These are phyloP conservation scores for Gymnopus androsaceus DNA, from an alignment of 1,284 basidiomycete genomes.

Conservation along the genomic window DNA sequence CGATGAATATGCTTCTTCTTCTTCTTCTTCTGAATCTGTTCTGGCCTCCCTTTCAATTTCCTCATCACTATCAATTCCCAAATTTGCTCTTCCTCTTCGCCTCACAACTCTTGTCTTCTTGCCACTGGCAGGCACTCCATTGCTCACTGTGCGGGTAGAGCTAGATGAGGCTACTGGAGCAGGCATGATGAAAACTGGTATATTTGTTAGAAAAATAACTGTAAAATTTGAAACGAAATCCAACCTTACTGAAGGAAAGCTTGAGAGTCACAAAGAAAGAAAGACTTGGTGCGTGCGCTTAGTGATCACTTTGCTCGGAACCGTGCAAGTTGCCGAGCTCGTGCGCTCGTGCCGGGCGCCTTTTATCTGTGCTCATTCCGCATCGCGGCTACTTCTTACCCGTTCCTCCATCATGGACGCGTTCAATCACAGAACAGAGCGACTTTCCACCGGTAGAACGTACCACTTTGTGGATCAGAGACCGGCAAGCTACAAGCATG, in stretches of 20 bases:
- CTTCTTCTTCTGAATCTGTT: conserved; percentile 60
- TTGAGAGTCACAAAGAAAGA: conserved; percentile 19
- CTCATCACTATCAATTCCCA: conserved; percentile 67
- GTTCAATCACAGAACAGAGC: conserved; percentile 50
- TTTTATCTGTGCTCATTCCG: neutral
- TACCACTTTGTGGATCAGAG: conserved; percentile 72
- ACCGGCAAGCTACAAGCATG: conserved; percentile 43
- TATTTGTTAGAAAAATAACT: conserved; percentile 17
- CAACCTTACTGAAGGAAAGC: conserved; percentile 33
- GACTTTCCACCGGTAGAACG: conserved; percentile 55
- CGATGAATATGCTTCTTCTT: conserved; percentile 53
- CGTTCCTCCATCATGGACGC: conserved; percentile 48
- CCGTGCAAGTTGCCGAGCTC: neutral
- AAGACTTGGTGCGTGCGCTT: neutral
- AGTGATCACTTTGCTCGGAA: neutral
- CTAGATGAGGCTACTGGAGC: conserved; percentile 37
- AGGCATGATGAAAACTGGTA: conserved; percentile 43
- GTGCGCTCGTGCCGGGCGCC: too few relatives aligned
- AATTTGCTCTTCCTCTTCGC: conserved; percentile 55
- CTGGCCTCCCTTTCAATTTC: conserved; percentile 69
- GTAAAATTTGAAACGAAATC: conserved; percentile 20
- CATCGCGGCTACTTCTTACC: too few relatives aligned
- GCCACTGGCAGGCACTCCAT: conserved; percentile 23
- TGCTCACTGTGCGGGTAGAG: conserved; percentile 30
- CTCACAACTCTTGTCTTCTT: conserved; percentile 45